phyloP scores from a whole-genome alignment of 148 eudicot genomes.

The Silene latifolia region DNA sequence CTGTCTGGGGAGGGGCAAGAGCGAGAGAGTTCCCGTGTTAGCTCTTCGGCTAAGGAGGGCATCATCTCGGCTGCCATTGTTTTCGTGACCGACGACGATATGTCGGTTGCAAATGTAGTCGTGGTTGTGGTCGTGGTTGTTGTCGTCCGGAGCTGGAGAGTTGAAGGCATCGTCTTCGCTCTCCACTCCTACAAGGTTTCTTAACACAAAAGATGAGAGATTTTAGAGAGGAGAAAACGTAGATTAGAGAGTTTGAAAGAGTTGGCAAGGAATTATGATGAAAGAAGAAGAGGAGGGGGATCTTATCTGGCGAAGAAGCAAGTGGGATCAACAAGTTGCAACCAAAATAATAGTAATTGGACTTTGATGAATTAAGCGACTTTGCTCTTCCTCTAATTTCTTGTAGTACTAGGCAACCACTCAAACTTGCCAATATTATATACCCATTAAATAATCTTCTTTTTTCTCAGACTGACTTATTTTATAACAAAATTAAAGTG shows the following conservation, averaged over 20 bases:
- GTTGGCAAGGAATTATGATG: neutral
- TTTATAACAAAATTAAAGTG: neutral
- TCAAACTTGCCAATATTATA: conserved; percentile 2
- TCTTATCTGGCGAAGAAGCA: conserved; percentile 28
- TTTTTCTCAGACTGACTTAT: neutral
- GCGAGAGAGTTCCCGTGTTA: conserved; percentile 23
- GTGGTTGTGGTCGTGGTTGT: conserved; percentile 21
- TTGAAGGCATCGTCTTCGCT: conserved; percentile 42
- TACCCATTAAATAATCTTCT: neutral
- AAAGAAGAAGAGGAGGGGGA: neutral
- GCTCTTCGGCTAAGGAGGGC: conserved; percentile 27
- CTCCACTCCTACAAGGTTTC: neutral
- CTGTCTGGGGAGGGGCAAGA: conserved; percentile 28
- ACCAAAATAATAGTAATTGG: conserved; percentile 11
- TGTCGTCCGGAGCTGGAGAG: conserved; percentile 39
- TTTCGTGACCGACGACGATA: neutral
- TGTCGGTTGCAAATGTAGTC: conserved; percentile 11
- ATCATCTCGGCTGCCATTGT: conserved; percentile 27
- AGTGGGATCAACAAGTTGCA: conserved; percentile 41
- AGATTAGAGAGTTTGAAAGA: neutral
- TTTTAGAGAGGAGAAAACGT: neutral
- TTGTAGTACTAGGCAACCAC: conserved; percentile 23
- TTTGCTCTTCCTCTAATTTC: conserved; percentile 5
- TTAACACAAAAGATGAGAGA: neutral
- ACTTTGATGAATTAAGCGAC: conserved; percentile 9